Base-by-base conservation (phyloP, 306 rosid genomes). In the Oemleria cerasiformis region DNA sequence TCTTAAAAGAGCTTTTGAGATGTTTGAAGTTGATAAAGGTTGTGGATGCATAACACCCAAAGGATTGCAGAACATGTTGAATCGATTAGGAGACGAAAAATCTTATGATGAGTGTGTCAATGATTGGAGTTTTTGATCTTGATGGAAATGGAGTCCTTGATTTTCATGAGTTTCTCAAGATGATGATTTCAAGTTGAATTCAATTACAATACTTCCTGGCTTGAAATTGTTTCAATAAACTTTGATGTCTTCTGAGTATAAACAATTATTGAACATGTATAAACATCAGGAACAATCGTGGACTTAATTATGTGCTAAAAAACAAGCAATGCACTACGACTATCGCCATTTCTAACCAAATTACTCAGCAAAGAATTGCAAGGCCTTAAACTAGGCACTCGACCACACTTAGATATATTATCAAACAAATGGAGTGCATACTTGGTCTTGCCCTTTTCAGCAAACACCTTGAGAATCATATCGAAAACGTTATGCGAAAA, bases 341-440 rank as follows among this genome's bases (percentile, higher is more conserved):
- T n/a, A n/a, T n/a, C n/a, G n/a, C n/a, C n/a, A n/a, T n/a, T n/a
- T n/a, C n/a, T n/a, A n/a, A n/a, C n/a, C n/a, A n/a, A n/a, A n/a
- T n/a, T n/a, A n/a, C n/a, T n/a, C n/a, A n/a, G n/a, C n/a, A n/a
- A n/a, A n/a, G n/a, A n/a, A n/a, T n/a, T n/a, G n/a, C n/a, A n/a
- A n/a, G n/a, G n/a, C n/a, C n/a, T n/a, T n/a, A n/a, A n/a, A n/a
- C n/a, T n/a, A n/a, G n/a, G n/a, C n/a, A n/a, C n/a, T n/a, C n/a
- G n/a, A n/a, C n/a, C n/a, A n/a, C n/a, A n/a, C n/a, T n/a, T n/a
- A n/a, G n/a, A n/a, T n/a, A n/a, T n/a, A 81, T 86, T 80, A 45
- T 93, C 98, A 48, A 90, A 86, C 92, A 87, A 92, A 21, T 82
- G 71, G 13, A 93, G 73, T 7, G 98, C 96, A 76, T 74, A 71